These are phyloP conservation scores for Thielaviopsis ethacetica DNA, from an alignment of 2,329 filamentous ascomycete genomes.

Conservation along the genomic window DNA sequence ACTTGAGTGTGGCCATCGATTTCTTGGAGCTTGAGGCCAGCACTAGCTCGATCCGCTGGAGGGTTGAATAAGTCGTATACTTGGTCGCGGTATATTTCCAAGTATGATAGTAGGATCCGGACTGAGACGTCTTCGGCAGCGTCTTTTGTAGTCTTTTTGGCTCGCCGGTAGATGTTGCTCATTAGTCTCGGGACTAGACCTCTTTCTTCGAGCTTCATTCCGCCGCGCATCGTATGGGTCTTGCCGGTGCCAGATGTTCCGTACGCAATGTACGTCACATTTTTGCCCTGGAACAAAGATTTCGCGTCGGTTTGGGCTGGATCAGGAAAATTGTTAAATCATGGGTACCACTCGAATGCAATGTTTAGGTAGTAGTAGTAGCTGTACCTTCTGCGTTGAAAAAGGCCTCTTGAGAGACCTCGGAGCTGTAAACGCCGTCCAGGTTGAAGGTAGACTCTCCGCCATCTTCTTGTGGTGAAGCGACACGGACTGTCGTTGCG, in stretches of 20 bases:
- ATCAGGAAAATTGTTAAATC: not conserved
- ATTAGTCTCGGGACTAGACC: conserved; percentile 77
- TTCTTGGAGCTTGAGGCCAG: conserved; percentile 68
- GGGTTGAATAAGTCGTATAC: conserved; percentile 83
- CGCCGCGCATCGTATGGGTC: conserved; percentile 90
- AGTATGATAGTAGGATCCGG: conserved; percentile 68
- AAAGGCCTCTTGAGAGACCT: conserved; percentile 67
- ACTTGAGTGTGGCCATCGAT: conserved; percentile 78
- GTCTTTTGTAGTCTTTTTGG: conserved; percentile 74
- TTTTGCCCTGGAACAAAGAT: conserved; percentile 76
- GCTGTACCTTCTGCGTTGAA: conserved; percentile 73
- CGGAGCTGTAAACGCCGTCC: conserved; percentile 75
- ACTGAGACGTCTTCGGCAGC: conserved; percentile 53
- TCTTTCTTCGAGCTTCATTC: conserved; percentile 67
- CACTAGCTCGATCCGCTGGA: conserved; percentile 67
- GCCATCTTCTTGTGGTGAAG: conserved; percentile 79
- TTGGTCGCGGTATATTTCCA: conserved; percentile 95
- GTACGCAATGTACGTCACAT: conserved; percentile 83
- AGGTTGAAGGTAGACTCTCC: conserved; percentile 93
- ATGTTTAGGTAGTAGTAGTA: not conserved
- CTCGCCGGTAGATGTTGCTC: conserved; percentile 69
- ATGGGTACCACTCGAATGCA: not conserved
- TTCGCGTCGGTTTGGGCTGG: conserved; percentile 79
- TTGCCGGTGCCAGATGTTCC: conserved; percentile 89
- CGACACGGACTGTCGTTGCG: conserved; percentile 64